Evolutionary conservation across 2,329 filamentous ascomycete species (phyloP), one percentile per base, ranked within the genome.

Genomic region (Hypoxylon sp.): DNA sequence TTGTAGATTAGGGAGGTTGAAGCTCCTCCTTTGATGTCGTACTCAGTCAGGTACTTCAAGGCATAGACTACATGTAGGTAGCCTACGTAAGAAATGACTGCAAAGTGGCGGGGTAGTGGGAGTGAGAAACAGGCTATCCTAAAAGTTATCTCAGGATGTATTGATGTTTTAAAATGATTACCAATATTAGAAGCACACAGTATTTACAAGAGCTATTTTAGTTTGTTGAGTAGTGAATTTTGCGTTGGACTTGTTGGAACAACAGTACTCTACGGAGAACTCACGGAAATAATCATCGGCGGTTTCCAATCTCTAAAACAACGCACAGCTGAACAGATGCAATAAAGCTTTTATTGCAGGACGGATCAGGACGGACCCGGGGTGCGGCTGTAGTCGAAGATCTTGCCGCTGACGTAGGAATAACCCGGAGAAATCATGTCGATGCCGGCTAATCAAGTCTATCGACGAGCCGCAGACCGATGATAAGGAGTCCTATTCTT

Each of bases 371-470:
- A 54, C 54, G 55, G 59, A 19, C 29, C 50, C 63, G 67, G 67
- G 51, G 54, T 2, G 46, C 44, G 67, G 63, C 46, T 42, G 35
- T 59, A 50, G 59, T 66, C 6, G 55, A 69, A 63, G 51, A 69
- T 63, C 50, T 58, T 69, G 50, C 59, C 50, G 51, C 22, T 11
- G 39, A 52, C 24, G 46, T 39, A 14, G 33, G 22, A 10, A 59
- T 42, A 61, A 22, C 8, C 54, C 53, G 52, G 37, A 14, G 52
- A 54, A 8, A 11, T 39, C 42, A 26, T 46, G 37, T 51, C 11
- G 29, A 37, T n/a, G 31, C n/a, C 29, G 33, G 22, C 29, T 4
- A 35, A 17, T 26, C 2, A 10, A 52, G 29, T 52, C 24, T 13
- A 17, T 35, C 29, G 17, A 10, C 26, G 14, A 26, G 39, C 39